Evolutionary conservation across 345 rosid species (phyloP).

Genomic region (Moricandia arvensis): DNA sequence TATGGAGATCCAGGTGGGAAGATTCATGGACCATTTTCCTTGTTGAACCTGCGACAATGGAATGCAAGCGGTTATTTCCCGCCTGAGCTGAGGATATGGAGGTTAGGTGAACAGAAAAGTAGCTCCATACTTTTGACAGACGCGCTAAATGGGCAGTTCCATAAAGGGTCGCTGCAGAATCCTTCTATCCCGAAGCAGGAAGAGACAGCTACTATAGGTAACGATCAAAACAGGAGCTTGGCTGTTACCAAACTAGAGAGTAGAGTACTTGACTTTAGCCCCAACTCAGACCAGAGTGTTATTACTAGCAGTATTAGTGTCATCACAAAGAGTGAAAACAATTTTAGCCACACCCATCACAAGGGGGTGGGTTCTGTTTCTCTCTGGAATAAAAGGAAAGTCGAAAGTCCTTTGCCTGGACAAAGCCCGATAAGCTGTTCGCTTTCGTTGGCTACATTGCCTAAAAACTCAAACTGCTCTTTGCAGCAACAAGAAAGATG

Average conservation of each 20-base stretch:
- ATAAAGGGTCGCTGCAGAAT: constrained; percentile 25
- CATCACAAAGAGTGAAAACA: constrained; percentile 36
- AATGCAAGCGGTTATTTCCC: constrained; percentile 65
- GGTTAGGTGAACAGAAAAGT: constrained; percentile 49
- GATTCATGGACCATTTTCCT: constrained; percentile 81
- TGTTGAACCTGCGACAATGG: constrained; percentile 69
- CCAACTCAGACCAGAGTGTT: constrained; percentile 39
- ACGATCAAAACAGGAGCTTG: constrained; percentile 13
- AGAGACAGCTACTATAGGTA: constrained; percentile 13
- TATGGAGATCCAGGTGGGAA: constrained; percentile 81
- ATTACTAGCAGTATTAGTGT: constrained; percentile 38
- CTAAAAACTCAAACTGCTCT: constrained; percentile 36
- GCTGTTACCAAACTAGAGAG: constrained; percentile 31
- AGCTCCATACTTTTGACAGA: constrained; percentile 72
- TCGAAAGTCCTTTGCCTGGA: constrained; percentile 35
- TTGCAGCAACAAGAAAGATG: constrained; percentile 27
- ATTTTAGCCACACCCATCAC: constrained; percentile 31
- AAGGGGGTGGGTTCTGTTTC: constrained; percentile 24
- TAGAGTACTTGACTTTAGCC: constrained; percentile 37
- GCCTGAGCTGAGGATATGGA: constrained; percentile 69
- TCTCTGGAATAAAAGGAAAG: constrained; percentile 38
- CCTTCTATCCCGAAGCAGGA: constrained; percentile 23
- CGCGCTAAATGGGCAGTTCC: constrained; percentile 51
- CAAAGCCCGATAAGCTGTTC: constrained; percentile 44
- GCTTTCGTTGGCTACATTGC: constrained; percentile 42